phyloP scores from a whole-genome alignment of 768 basidiomycete species.

The Mrakia blollopis region DNA sequence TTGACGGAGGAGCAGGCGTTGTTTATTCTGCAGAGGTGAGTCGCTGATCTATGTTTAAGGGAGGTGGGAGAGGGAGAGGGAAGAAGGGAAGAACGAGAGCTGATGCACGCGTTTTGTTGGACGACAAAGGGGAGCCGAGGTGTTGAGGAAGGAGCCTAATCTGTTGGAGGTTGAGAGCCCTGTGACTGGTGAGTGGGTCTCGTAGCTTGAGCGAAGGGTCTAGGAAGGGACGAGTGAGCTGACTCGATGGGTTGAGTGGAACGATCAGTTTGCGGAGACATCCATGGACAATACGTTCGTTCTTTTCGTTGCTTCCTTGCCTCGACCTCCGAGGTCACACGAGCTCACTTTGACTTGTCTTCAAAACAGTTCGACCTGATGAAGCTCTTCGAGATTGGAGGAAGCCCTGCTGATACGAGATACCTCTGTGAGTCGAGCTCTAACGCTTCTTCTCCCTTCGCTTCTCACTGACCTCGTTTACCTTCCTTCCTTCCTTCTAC shows the following conservation, averaged over 20 bases:
- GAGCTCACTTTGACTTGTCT: not conserved
- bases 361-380: constrained; percentile 28
- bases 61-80: not conserved
- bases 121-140: constrained; percentile 51
- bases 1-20: constrained; percentile 91
- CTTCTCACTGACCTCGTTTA: not conserved
- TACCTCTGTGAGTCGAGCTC: constrained; percentile 18
- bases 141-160: constrained; percentile 80
- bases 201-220: too few species aligned
- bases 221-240: not conserved
- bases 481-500: not conserved
- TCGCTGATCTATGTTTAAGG: not conserved
- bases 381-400: constrained; percentile 33
- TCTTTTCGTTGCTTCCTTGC: constrained; percentile 50
- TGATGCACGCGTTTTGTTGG: not conserved
- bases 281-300: constrained; percentile 32
- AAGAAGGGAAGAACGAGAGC: not conserved
- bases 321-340: not conserved
- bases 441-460: not conserved
- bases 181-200: constrained; percentile 61
- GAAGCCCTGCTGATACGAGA: constrained; percentile 32
- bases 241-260: not conserved
- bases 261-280: constrained; percentile 31
- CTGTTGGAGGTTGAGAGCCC: constrained; percentile 92
- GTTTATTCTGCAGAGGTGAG: constrained; percentile 74